phyloP scores from a whole-genome alignment of 2,329 filamentous ascomycete species.

The Botrytis byssoidea region DNA sequence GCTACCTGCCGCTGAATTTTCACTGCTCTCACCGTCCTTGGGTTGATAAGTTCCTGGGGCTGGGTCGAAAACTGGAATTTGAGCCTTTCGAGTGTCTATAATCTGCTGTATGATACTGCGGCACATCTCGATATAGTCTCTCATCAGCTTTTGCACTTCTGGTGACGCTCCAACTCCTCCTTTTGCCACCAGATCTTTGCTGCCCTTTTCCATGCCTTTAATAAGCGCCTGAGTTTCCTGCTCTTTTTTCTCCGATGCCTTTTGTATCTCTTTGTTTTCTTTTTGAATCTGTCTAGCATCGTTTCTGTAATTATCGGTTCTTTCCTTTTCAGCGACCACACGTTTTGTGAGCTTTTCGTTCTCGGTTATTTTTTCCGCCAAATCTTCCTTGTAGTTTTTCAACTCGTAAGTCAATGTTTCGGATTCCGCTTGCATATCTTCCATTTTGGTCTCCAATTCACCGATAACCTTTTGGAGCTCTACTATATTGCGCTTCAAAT shows the following conservation, averaged over 20 bases:
- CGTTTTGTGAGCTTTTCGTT: not conserved
- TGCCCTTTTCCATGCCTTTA: not conserved
- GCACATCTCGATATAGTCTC: not conserved
- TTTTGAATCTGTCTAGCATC: not conserved
- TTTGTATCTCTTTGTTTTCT: not conserved
- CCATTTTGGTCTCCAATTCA: accelerated
- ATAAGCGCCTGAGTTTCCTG: not conserved
- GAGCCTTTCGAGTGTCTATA: not conserved
- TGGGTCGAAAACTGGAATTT: not conserved
- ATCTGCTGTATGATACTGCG: not conserved
- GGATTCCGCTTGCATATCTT: not conserved
- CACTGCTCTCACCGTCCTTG: not conserved
- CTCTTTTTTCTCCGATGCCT: not conserved
- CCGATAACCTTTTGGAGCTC: accelerated
- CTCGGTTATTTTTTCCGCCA: too few relatives aligned
- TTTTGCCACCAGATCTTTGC: too few relatives aligned
- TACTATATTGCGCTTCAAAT: accelerated
- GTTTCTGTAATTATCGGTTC: not conserved
- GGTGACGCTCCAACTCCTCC: too few relatives aligned
- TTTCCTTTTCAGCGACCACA: not conserved
- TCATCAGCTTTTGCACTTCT: not conserved
- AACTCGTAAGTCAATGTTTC: accelerated
- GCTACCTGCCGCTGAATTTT: not conserved
- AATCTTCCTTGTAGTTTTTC: accelerated
- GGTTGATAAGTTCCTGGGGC: not conserved